Conservation (phyloP, 192 early-diverging fungal genomes). For the Backusella parvicylindrica region DNA sequence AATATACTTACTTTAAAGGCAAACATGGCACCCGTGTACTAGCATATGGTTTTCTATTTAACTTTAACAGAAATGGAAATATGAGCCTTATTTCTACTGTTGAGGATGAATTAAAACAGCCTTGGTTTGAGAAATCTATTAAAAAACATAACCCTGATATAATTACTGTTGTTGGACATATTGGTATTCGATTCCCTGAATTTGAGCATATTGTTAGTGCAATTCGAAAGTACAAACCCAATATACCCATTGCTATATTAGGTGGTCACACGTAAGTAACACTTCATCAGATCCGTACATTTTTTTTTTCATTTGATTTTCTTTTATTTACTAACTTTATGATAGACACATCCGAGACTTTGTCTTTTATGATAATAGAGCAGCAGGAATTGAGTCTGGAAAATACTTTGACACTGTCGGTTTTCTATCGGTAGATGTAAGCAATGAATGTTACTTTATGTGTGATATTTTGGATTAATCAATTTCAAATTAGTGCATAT, state of each 20-base stretch:
- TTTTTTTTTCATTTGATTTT: neutral
- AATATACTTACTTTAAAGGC: conserved; percentile 32
- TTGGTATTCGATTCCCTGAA: conserved; percentile 42
- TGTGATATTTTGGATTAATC: neutral
- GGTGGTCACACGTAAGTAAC: conserved; percentile 43
- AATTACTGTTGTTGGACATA: conserved; percentile 48
- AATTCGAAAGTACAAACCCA: conserved; percentile 43
- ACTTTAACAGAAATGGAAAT: conserved; percentile 36
- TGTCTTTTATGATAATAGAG: conserved; percentile 39
- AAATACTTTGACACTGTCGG: conserved; percentile 58
- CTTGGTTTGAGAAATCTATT: conserved; percentile 52
- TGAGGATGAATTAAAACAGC: conserved; percentile 40
- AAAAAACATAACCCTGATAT: conserved; percentile 42
- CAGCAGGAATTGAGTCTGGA: conserved; percentile 43
- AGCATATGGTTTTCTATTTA: conserved; percentile 49
- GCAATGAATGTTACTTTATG: neutral
- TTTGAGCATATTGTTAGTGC: conserved; percentile 38
- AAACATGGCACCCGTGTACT: conserved; percentile 45
- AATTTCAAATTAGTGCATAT: neutral
- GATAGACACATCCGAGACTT: conserved; percentile 48
- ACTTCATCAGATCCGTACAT: neutral
- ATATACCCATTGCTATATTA: conserved; percentile 48
- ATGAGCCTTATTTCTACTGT: conserved; percentile 34
- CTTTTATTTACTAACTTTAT: neutral
- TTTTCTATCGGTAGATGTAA: conserved; percentile 43